Evolutionary conservation across 148 eudicot species (phyloP).

Genomic region (Rhododendron williamsianum): DNA sequence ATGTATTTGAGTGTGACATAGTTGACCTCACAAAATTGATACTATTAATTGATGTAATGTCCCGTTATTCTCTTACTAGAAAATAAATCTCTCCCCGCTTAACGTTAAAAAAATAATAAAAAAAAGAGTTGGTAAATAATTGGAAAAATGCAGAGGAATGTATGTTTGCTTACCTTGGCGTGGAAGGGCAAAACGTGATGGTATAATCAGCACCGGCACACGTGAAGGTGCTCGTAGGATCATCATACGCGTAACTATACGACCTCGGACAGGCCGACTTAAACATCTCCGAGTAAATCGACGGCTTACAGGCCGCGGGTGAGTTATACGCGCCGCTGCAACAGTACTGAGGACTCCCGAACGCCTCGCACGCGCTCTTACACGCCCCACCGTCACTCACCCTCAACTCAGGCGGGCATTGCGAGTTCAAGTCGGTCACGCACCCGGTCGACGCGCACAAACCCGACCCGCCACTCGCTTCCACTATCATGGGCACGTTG

Average conservation of each 20-base stretch:
- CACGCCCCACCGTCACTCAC: slow-evolving; percentile 62
- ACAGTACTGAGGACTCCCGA: slow-evolving; percentile 66
- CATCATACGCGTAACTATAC: slow-evolving; percentile 87
- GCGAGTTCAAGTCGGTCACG: slow-evolving; percentile 63
- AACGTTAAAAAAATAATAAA: no score
- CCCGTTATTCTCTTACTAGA: no score
- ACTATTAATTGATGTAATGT: no score
- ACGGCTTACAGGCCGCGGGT: slow-evolving; percentile 60
- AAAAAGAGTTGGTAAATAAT: no score
- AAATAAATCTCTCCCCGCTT: no score
- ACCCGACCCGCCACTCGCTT: slow-evolving; percentile 63
- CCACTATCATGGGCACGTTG: slow-evolving; percentile 70
- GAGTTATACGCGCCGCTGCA: slow-evolving; percentile 79
- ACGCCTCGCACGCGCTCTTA: slow-evolving; percentile 89
- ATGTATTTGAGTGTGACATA: no score
- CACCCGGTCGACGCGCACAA: slow-evolving; percentile 70
- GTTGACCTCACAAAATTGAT: no score
- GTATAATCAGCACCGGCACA: slow-evolving; percentile 74
- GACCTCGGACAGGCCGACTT: slow-evolving; percentile 71
- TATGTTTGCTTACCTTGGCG: slow-evolving; percentile 39
- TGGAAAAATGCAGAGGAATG: neutral
- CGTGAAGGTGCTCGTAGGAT: slow-evolving; percentile 76
- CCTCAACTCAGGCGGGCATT: slow-evolving; percentile 65
- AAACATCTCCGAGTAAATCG: slow-evolving; percentile 70
- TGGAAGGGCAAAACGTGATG: slow-evolving; percentile 72